phyloP scores from a whole-genome alignment of 1,139 yeast genomes.

The Protomyces arabidopsidicola region DNA sequence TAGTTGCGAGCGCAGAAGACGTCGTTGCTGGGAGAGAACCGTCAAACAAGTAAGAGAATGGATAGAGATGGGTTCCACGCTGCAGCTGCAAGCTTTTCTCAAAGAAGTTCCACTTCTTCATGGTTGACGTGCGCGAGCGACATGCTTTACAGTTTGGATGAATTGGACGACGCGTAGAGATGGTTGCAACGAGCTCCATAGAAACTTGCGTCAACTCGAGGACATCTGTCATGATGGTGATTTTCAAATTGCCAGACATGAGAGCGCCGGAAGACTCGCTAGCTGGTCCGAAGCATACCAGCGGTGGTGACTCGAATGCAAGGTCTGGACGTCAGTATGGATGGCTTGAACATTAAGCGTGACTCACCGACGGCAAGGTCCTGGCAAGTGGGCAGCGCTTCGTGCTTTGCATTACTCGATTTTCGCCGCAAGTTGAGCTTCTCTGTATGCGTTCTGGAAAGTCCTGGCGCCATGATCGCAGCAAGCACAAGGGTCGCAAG shows the following conservation, averaged over 20 bases:
- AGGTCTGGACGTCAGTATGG: conserved; percentile 47
- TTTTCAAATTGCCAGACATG: conserved; percentile 61
- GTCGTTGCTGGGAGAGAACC: conserved; percentile 86
- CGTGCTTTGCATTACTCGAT: conserved; percentile 16
- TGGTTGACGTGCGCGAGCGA: conserved; percentile 49
- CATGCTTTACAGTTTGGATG: conserved; percentile 55
- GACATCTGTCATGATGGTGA: conserved; percentile 37
- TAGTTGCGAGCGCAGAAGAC: conserved; percentile 50
- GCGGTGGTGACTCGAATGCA: conserved; percentile 82
- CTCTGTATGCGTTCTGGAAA: conserved; percentile 14
- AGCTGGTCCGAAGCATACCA: conserved; percentile 74
- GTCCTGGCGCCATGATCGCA: not conserved
- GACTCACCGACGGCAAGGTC: conserved; percentile 19
- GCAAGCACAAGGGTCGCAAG: no score
- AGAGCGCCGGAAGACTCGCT: conserved; percentile 79
- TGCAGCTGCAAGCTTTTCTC: conserved; percentile 52
- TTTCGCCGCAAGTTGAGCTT: conserved; percentile 19
- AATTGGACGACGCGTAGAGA: conserved; percentile 63
- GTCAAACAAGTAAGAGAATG: conserved; percentile 86
- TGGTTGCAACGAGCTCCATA: conserved; percentile 63
- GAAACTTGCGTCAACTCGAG: conserved; percentile 54
- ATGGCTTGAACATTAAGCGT: conserved; percentile 38
- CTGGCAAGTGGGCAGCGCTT: conserved; percentile 23
- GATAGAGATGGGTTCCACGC: conserved; percentile 73
- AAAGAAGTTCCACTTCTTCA: conserved; percentile 88